A percentile compares a stretch with the other conserved stretches of the same genome.
phyloP scores from a whole-genome alignment of 495 filamentous ascomycete genomes.

The Penicillium cinerascens region DNA sequence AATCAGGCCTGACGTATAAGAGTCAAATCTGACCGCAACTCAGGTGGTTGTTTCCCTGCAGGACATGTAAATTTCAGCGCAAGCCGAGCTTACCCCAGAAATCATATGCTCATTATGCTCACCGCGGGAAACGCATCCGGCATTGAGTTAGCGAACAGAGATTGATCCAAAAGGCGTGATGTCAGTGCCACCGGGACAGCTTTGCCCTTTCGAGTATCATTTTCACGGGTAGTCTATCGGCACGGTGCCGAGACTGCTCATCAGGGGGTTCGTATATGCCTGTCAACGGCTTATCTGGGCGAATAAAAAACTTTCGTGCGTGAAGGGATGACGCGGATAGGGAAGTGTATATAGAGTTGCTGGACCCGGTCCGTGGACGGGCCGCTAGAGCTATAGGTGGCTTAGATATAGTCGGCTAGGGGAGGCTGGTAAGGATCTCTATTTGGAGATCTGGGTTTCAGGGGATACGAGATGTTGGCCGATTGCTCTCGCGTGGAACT shows the following conservation, averaged over 20 bases:
- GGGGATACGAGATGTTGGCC: not conserved
- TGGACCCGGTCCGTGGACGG: not conserved
- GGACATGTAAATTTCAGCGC: not conserved
- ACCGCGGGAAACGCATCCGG: not conserved
- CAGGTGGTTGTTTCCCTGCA: not conserved
- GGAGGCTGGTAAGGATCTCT: not conserved
- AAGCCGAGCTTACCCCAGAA: slow-evolving; percentile 2
- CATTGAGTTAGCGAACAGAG: not conserved
- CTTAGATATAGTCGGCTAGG: not conserved
- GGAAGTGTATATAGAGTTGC: not conserved
- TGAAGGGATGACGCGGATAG: not conserved
- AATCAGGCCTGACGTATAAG: not conserved
- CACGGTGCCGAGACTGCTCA: not conserved
- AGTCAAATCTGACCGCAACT: not conserved
- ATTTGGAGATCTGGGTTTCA: not conserved
- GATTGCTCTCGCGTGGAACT: not conserved
- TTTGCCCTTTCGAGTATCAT: slow-evolving; percentile 13
- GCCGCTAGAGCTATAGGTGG: not conserved
- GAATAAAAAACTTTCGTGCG: not conserved
- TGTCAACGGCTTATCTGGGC: not conserved
- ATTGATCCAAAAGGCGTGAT: not conserved
- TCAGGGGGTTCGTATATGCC: not conserved
- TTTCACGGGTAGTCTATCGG: not conserved
- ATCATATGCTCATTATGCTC: not conserved
- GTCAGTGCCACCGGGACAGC: slow-evolving; percentile 9